phyloP scores from a whole-genome alignment of 257 asterid genomes.

The Solanum pimpinellifolium region DNA sequence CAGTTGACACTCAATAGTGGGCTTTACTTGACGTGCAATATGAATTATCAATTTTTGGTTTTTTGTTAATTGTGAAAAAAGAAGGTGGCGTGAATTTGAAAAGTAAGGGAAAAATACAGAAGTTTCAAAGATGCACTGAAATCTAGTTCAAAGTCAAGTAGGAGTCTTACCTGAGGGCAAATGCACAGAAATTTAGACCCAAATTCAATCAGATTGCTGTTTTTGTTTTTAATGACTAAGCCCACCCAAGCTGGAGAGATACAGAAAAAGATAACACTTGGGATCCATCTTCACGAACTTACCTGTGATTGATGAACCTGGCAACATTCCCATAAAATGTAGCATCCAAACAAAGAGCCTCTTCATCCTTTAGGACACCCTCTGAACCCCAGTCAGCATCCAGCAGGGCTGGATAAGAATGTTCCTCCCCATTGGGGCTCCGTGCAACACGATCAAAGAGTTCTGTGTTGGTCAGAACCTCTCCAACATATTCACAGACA shows the following conservation, averaged over 20 bases:
- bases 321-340: slow-evolving; percentile 86
- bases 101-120: not conserved
- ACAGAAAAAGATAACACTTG: not conserved
- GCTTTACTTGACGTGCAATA: not conserved
- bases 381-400: slow-evolving; percentile 93
- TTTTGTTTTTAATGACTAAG: not conserved
- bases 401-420: slow-evolving; percentile 83
- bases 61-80: not conserved
- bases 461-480: slow-evolving; percentile 70
- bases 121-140: not conserved
- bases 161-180: not conserved
- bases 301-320: slow-evolving; percentile 95
- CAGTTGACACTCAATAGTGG: not conserved
- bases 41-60: not conserved
- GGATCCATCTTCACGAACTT: not conserved
- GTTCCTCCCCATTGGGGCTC: slow-evolving; percentile 44
- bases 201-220: not conserved
- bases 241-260: not conserved
- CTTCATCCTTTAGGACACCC: slow-evolving; percentile 74
- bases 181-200: not conserved
- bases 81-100: not conserved
- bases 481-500: slow-evolving; percentile 97
- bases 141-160: not conserved
- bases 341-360: slow-evolving; percentile 93
- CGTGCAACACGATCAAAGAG: slow-evolving; percentile 62